These are phyloP conservation scores for Jaenimonas drosophilae DNA, from an alignment of 208 protist genomes.

Conservation along the genomic window DNA sequence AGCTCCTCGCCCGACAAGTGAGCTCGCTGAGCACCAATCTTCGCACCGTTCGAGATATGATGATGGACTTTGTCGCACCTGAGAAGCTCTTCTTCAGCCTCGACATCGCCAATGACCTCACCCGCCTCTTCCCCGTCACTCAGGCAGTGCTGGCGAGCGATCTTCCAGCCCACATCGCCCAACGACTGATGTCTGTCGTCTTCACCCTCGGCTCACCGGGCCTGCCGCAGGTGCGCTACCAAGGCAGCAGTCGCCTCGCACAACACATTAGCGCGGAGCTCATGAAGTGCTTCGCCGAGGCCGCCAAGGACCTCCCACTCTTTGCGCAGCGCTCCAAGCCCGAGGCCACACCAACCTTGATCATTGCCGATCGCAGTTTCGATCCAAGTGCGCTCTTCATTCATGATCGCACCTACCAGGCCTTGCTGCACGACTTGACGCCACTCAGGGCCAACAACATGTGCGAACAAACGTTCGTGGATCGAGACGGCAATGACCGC, in stretches of 20 bases:
- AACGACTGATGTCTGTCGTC: conserved; percentile 47
- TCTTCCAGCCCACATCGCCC: conserved; percentile 30
- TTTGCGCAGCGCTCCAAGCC: conserved; percentile 11
- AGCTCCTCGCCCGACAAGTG: conserved; percentile 31
- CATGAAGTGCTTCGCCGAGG: conserved; percentile 22
- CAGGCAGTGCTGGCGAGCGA: too few species aligned
- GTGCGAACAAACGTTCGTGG: conserved; percentile 48
- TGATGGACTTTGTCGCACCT: conserved; percentile 51
- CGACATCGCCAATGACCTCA: conserved; percentile 34
- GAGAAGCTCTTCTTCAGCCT: conserved; percentile 68
- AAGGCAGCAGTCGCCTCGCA: conserved; percentile 33
- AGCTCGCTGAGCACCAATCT: conserved; percentile 26
- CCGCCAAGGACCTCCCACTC: conserved; percentile 19
- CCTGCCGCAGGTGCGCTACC: conserved; percentile 53
- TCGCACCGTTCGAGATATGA: conserved; percentile 47
- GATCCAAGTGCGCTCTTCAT: conserved; percentile 63
- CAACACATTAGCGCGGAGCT: conserved; percentile 34
- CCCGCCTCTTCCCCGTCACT: conserved; percentile 40
- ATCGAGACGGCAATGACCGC: conserved; percentile 19
- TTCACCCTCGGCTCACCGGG: conserved; percentile 40
- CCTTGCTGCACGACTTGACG: conserved; percentile 67
- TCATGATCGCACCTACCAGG: conserved; percentile 83
- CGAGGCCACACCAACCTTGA: conserved; percentile 34
- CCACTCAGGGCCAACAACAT: conserved; percentile 25
- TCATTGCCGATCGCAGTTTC: conserved; percentile 77